These are phyloP conservation scores for Diutina catenulata DNA, from an alignment of 1,139 yeast genomes.

Conservation along the genomic window DNA sequence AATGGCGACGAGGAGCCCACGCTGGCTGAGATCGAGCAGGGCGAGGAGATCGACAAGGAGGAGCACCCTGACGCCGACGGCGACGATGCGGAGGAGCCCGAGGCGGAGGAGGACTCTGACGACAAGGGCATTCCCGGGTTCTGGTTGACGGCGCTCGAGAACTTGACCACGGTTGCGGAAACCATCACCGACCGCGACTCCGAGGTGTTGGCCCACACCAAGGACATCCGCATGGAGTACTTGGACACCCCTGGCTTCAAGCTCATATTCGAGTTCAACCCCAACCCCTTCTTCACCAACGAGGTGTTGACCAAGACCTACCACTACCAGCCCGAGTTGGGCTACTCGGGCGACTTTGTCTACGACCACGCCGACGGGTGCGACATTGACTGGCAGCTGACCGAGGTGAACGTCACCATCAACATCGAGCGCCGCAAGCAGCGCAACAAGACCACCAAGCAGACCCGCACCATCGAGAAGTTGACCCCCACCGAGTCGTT, in stretches of 20 bases:
- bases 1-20: slow-evolving; percentile 71
- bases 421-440: slow-evolving; percentile 91
- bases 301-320: slow-evolving; percentile 68
- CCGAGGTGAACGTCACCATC: slow-evolving; percentile 76
- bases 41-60: slow-evolving; percentile 52
- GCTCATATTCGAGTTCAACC: slow-evolving; percentile 68
- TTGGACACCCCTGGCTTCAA: slow-evolving; percentile 84
- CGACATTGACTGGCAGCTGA: slow-evolving; percentile 72
- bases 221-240: slow-evolving; percentile 72
- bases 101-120: slow-evolving; percentile 26
- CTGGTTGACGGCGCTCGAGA: slow-evolving; percentile 94
- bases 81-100: slow-evolving; percentile 22
- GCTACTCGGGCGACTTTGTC: slow-evolving; percentile 91
- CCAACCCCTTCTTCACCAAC: slow-evolving; percentile 73
- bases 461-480: slow-evolving; percentile 92
- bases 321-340: slow-evolving; percentile 88
- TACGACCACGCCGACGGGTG: slow-evolving; percentile 95
- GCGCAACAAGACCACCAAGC: slow-evolving; percentile 94
- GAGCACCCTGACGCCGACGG: slow-evolving; percentile 16
- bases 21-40: slow-evolving; percentile 63
- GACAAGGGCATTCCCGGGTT: slow-evolving; percentile 79
- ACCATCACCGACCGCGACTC: slow-evolving; percentile 85
- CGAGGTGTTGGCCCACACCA: slow-evolving; percentile 61
- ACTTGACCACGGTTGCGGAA: slow-evolving; percentile 70
- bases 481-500: slow-evolving; percentile 87